phyloP scores from a whole-genome alignment of 495 filamentous ascomycete species.

The Podospora anserina region DNA sequence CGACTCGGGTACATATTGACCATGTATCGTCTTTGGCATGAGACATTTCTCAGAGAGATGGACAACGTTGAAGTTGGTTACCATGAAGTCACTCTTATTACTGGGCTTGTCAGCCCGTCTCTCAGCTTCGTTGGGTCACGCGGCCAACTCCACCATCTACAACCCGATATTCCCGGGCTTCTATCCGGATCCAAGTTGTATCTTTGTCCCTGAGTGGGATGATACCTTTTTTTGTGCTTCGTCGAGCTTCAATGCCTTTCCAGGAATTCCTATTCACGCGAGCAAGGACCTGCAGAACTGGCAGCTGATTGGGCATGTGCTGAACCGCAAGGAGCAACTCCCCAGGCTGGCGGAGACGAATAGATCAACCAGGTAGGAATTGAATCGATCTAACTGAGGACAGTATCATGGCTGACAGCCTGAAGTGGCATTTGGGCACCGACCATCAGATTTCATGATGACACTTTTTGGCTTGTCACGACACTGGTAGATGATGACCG shows the following conservation, averaged over 20 bases:
- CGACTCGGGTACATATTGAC: not conserved
- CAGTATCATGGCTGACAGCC: not conserved
- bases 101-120: constrained; percentile 17
- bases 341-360: constrained; percentile 44
- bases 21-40: not conserved
- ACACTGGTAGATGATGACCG: constrained; percentile 44
- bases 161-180: constrained; percentile 57
- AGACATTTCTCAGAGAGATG: not conserved
- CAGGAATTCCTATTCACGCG: constrained; percentile 52
- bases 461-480: constrained; percentile 42
- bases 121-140: constrained; percentile 13
- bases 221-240: constrained; percentile 53
- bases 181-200: constrained; percentile 55
- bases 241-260: constrained; percentile 54
- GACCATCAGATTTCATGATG: constrained; percentile 37
- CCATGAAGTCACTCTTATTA: constrained; percentile 8
- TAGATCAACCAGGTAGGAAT: constrained; percentile 30
- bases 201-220: constrained; percentile 47
- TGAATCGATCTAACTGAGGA: not conserved
- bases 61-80: not conserved
- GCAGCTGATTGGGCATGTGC: constrained; percentile 48
- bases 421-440: constrained; percentile 45
- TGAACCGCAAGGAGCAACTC: constrained; percentile 41
- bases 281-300: constrained; percentile 52
- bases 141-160: constrained; percentile 35